phyloP scores from a whole-genome alignment of 495 filamentous ascomycete species.

The Evansstolkia leycettana region DNA sequence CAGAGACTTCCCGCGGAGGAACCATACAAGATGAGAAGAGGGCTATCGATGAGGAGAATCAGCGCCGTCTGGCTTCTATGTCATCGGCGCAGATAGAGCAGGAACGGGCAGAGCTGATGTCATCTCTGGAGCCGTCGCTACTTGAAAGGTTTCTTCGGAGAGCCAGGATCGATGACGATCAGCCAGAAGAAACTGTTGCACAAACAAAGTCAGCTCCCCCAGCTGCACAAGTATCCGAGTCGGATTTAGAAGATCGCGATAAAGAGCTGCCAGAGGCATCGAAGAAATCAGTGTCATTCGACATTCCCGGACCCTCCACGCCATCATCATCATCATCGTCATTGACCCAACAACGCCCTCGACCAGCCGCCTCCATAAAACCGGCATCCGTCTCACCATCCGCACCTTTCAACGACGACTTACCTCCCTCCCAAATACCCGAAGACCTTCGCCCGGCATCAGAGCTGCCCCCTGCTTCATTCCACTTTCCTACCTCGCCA shows the following conservation, averaged over 20 bases:
- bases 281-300: constrained; percentile 22
- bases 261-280: background rate
- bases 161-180: constrained; percentile 61
- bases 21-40: constrained; percentile 39
- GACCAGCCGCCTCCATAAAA: constrained; percentile 2
- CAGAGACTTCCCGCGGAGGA: background rate
- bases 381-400: constrained; percentile 7
- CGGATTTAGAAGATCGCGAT: constrained; percentile 1
- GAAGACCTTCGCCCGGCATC: constrained; percentile 32
- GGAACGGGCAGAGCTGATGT: constrained; percentile 63
- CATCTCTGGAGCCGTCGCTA: constrained; percentile 52
- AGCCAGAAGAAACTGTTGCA: constrained; percentile 1
- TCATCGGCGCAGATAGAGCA: constrained; percentile 66
- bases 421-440: constrained; percentile 20
- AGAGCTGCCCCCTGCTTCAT: constrained; percentile 23
- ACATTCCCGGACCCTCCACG: constrained; percentile 10
- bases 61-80: constrained; percentile 62
- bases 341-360: no score
- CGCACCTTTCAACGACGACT: constrained; percentile 21
- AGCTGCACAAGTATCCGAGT: background rate
- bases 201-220: background rate
- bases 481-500: constrained; percentile 52
- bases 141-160: constrained; percentile 66
- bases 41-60: constrained; percentile 74
- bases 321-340: no score